Percentiles rank a stretch among this genome's conserved stretches.
Evolutionary conservation across 2,329 filamentous ascomycete species (phyloP).

Genomic region (Trichoderma simmonsii): DNA sequence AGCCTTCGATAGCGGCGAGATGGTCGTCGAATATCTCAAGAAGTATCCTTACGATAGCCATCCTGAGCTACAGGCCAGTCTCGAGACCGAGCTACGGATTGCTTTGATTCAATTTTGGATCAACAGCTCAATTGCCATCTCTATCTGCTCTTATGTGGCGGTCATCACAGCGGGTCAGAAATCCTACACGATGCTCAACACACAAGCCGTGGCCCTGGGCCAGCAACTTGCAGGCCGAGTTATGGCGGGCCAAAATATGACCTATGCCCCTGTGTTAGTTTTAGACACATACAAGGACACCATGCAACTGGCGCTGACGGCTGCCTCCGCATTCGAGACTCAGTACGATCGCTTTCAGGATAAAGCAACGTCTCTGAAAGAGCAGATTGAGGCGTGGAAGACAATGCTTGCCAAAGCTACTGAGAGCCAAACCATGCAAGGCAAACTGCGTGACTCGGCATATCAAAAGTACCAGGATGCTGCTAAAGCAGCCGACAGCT

Average conservation of each 20-base stretch:
- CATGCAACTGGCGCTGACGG: neutral
- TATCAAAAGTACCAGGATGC: neutral
- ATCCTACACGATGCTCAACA: neutral
- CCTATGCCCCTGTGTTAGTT: neutral
- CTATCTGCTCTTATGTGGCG: neutral
- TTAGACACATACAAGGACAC: neutral
- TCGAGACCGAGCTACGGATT: neutral
- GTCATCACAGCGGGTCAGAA: neutral
- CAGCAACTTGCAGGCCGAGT: neutral
- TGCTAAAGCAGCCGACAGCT: neutral
- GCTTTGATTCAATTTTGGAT: neutral
- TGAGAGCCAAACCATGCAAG: neutral
- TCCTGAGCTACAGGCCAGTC: neutral
- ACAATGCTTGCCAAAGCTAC: neutral
- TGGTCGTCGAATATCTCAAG: neutral
- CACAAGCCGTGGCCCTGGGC: neutral
- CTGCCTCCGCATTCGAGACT: neutral
- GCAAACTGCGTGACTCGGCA: neutral
- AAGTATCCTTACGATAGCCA: neutral
- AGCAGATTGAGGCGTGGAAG: neutral
- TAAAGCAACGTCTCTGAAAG: neutral
- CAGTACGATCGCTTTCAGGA: neutral
- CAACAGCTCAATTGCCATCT: neutral
- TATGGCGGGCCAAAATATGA: neutral
- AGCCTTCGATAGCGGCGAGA: neutral